A percentile compares a stretch with the other conserved stretches of the same genome.
phyloP scores from a whole-genome alignment of 257 asterid genomes.

The Solanum pinnatisectum region DNA sequence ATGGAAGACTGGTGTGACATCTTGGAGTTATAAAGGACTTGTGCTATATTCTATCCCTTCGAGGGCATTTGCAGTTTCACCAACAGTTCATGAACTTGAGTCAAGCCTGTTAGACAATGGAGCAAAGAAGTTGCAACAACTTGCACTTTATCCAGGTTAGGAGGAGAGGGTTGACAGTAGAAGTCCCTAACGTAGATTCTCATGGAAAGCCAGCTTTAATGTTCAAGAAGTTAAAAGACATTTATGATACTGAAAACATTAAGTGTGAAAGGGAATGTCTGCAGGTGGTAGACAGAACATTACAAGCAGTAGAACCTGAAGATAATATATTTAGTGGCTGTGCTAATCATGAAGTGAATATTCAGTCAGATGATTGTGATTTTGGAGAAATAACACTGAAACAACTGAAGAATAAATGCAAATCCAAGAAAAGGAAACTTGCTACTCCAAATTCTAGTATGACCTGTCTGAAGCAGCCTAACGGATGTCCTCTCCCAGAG shows the following conservation, averaged over 20 bases:
- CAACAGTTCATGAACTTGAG: slow-evolving; percentile 1
- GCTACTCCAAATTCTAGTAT: slow-evolving; percentile 1
- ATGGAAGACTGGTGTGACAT: background rate
- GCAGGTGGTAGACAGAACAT: slow-evolving; percentile 27
- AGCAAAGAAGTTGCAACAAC: slow-evolving; percentile 28
- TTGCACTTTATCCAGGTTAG: slow-evolving; percentile 43
- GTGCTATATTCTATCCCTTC: background rate
- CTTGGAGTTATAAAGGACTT: background rate
- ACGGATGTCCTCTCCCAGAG: slow-evolving; percentile 8
- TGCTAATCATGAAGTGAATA: slow-evolving; percentile 1
- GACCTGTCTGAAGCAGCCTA: slow-evolving; percentile 9
- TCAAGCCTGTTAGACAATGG: slow-evolving; percentile 26
- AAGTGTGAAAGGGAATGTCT: slow-evolving; percentile 13
- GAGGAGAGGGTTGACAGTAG: slow-evolving; percentile 29
- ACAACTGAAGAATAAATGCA: slow-evolving; percentile 38
- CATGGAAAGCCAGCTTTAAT: slow-evolving; percentile 27
- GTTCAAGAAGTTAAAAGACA: slow-evolving; percentile 35
- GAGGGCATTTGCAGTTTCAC: background rate
- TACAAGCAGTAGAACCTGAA: slow-evolving; percentile 19
- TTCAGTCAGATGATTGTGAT: slow-evolving; percentile 11
- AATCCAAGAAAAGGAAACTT: slow-evolving; percentile 48
- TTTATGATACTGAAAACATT: slow-evolving; percentile 27
- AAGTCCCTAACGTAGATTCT: slow-evolving; percentile 25
- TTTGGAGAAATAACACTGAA: slow-evolving; percentile 43
- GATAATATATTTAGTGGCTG: background rate